Base-by-base conservation (phyloP, 345 rosid species). In the Eucalyptus curtisii region DNA sequence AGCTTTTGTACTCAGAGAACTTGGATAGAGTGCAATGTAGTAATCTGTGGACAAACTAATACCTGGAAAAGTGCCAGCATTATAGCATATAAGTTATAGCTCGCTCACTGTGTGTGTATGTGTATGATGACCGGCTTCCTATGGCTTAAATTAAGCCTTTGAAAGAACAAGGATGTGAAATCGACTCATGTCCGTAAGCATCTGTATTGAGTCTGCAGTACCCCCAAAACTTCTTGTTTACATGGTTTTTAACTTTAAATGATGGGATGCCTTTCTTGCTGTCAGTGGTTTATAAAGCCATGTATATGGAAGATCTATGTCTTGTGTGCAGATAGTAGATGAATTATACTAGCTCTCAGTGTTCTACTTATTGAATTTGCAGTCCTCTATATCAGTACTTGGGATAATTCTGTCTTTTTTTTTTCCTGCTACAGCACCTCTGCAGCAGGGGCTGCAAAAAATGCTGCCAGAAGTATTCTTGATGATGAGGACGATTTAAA, bases 401-500 rank as follows among this genome's bases (percentile, higher is more conserved):
- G 7, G 50, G 50, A 45, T 84, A 47, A 84, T 44, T 37, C 20
- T 24, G 37, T 80, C 9, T 27, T 17, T 37, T 31, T 42, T 61
- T 80, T 47, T n/a, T 50, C 49, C 55, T 68, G 24, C 27, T n/a
- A 80, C 90, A 92, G 91, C 93, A 95, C 97, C 89, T 90, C 97
- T 79, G 94, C 97, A 89, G 91, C 95, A 87, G 92, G 87, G 88
- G 91, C 93, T 89, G 95, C 97, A 87, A 89, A 94, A 87, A 93
- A 95, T 61, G 90, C 96, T 86, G 92, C 94, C 49, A 93, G 90
- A 91, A 94, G 91, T 91, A 87, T 91, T 89, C 94, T 90, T 88
- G 95, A 87, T 89, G 95, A 91, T 61, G 98, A 94, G 86, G 98
- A 96, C 86, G 92, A 94, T 89, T 92, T 95, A 68, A 97, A 94